Evolutionary conservation across 148 eudicot species (phyloP), one percentile per base, ranked within the genome.

Genomic region (Nyssa sinensis): DNA sequence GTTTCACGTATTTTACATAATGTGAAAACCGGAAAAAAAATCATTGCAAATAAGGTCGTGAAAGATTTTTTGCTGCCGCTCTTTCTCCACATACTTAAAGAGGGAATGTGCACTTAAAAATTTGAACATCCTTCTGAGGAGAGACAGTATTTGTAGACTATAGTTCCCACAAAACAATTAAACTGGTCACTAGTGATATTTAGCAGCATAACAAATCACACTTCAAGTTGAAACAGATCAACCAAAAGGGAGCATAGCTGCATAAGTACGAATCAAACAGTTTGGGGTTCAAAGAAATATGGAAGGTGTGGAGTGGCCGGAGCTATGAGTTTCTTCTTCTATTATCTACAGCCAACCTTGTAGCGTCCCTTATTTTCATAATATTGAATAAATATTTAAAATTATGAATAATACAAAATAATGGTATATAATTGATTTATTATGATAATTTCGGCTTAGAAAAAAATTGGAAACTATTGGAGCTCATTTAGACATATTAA

Each of bases 61-160:
- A n/a, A n/a, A n/a, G n/a, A n/a, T n/a, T n/a, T n/a, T n/a, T n/a
- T n/a, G n/a, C n/a, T n/a, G n/a, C n/a, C n/a, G n/a, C n/a, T n/a
- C n/a, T n/a, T n/a, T n/a, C 21, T 75, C 37, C 67, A 72, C 58
- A 62, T 67, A 64, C 57, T 37, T 23, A 76, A 74, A 65, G 63
- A 63, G 60, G 51, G 61, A 49, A 34, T 25, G 27, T 4, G 25
- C 14, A 31, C 74, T 23, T 33, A 41, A 23, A 61, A 59, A 9
- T 0, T 17, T 19, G 24, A 60, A 72, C 63, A 39, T 60, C 28
- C 29, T 27, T 23, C 3, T 2, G 23, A 14, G 28, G 25, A 55
- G 59, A 55, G 2, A 2, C 21, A n/a, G 59, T 24, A 55, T 55
- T 55, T 17, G 59, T 13, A 55, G 16, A 55, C 7, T 7, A 17